These are phyloP conservation scores for Mycena rebaudengoi DNA, from an alignment of 768 basidiomycete species.

Conservation along the genomic window DNA sequence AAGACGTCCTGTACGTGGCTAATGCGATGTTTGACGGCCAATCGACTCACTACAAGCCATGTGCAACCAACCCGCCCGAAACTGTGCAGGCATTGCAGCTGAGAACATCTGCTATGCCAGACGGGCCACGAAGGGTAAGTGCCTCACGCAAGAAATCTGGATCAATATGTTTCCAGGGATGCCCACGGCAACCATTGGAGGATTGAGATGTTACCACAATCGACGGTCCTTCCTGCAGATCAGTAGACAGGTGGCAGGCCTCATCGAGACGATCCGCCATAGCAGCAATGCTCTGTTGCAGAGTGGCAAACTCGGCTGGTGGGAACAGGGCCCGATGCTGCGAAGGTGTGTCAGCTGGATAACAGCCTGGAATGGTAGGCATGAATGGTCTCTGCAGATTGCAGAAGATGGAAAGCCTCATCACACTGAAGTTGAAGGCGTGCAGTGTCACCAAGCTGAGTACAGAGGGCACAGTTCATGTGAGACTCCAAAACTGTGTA, in stretches of 20 bases:
- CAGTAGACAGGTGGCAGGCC: conserved; percentile 18
- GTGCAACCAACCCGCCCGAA: no score
- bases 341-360: not conserved
- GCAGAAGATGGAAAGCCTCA: not conserved
- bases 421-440: not conserved
- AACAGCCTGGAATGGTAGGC: not conserved
- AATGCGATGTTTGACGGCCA: no score
- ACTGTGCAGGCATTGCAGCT: not conserved
- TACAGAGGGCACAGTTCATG: not conserved
- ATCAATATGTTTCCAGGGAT: conserved; percentile 31
- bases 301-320: conserved; percentile 22
- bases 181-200: conserved; percentile 15
- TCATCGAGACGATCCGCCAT: conserved; percentile 25
- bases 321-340: conserved; percentile 11
- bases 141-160: conserved; percentile 17
- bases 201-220: not conserved
- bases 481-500: not conserved
- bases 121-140: not conserved
- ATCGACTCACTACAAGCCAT: no score
- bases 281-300: conserved; percentile 18
- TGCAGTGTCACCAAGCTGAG: conserved; percentile 12
- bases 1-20: no score
- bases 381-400: not conserved
- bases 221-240: conserved; percentile 20
- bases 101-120: not conserved